Base-by-base conservation (phyloP, 257 asterid species). In the Nicotiana undulata region DNA sequence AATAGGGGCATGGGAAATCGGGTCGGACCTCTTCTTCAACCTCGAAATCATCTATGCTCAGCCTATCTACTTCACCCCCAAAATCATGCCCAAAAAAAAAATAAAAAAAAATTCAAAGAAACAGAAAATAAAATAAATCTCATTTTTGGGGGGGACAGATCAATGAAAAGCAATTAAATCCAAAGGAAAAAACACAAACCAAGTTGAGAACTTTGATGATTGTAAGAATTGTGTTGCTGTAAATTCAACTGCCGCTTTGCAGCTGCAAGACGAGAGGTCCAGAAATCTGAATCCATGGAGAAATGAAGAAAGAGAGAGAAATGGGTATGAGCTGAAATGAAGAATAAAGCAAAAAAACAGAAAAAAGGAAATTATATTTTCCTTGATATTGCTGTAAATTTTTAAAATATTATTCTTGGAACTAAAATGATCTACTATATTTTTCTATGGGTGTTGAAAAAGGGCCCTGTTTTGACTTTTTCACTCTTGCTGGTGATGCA, bases 1-100 rank as follows among this genome's bases (percentile, higher is more conserved):
- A 94, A 92, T 87, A 93, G 13, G 98, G 98, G 83, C 97, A 94
- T 5, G 92, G 90, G 44, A 87, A 88, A 83, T 93, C 95, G 81
- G 92, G 92, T 58, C 90, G 90, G 90, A 74, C 80, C 87, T 93
- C 98, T 81, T 92, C 98, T 81, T 94, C 98, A 76, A 85, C 87
- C 86, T 91, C 97, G 34, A 92, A 82, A 80, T 91, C 97, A 63
- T 90, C 98, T 74, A 86, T 77, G 63, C 79, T 88, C 80, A 88
- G 74, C 86, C 95, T 90, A 90, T 91, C 97, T 92, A 85, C 26
- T 83, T 82, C 63, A 24, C 32, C 58, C 70, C 72, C 1, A 40
- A 81, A 13, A 81, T 32, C 20, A 51, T 76, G 76, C 67, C 28
- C 67, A 46, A 4, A 75, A 16, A 22, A 22, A 20, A 75, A n/a